Conservation (phyloP, 805 yeast species). For the Candida khao-thaluensis region DNA sequence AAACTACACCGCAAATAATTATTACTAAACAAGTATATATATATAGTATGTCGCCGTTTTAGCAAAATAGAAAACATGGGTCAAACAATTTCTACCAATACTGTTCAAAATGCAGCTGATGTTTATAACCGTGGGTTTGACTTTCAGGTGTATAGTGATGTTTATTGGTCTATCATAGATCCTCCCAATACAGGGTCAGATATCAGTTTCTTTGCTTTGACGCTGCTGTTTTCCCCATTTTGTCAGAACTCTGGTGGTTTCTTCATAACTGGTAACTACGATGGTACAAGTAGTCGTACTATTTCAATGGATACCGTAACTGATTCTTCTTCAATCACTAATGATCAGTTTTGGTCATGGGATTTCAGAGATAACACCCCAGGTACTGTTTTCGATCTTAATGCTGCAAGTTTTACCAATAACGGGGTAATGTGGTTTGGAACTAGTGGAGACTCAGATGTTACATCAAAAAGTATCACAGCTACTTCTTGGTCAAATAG, state of each 20-base stretch:
- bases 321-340: slow-evolving; percentile 8
- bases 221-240: slow-evolving; percentile 16
- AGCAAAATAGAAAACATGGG: no score
- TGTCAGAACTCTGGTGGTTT: slow-evolving; percentile 16
- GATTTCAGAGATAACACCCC: slow-evolving; percentile 17
- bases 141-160: slow-evolving; percentile 20
- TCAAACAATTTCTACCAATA: slow-evolving; percentile 10
- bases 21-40: no score
- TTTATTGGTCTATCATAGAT: slow-evolving; percentile 26
- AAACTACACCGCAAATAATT: no score
- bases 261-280: slow-evolving; percentile 19
- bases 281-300: background rate
- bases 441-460: slow-evolving; percentile 14
- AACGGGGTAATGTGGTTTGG: slow-evolving; percentile 18
- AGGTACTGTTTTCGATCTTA: slow-evolving; percentile 16
- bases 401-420: slow-evolving; percentile 15
- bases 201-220: slow-evolving; percentile 13
- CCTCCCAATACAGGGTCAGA: slow-evolving; percentile 11
- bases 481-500: slow-evolving; percentile 13
- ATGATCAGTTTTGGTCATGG: slow-evolving; percentile 20
- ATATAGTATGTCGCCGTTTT: no score
- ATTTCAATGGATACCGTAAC: slow-evolving; percentile 16
- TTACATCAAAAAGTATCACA: slow-evolving; percentile 14
- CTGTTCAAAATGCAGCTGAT: slow-evolving; percentile 21
- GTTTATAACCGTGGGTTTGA: background rate